A percentile compares a stretch with the other conserved stretches of the same genome.
phyloP scores from a whole-genome alignment of 2,329 filamentous ascomycete genomes.

The Microcyclospora pomicola region DNA sequence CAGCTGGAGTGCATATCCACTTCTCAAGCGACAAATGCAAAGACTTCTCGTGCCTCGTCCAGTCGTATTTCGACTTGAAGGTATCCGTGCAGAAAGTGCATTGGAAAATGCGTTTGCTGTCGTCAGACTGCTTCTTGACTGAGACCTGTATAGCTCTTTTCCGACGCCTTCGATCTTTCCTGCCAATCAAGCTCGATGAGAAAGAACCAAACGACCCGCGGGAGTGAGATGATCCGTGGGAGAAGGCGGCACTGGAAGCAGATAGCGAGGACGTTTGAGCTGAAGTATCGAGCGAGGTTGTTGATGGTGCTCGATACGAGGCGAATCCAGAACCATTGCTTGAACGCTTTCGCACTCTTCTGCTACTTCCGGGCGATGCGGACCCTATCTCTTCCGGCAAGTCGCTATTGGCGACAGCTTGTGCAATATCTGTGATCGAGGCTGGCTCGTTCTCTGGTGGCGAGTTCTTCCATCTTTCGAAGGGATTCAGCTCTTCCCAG shows the following conservation, averaged over 20 bases:
- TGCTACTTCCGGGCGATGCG: constrained; percentile 23
- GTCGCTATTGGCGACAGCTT: constrained; percentile 36
- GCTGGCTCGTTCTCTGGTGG: constrained; percentile 58
- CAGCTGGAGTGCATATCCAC: constrained; percentile 46
- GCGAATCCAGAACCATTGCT: constrained; percentile 37
- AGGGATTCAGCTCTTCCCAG: constrained; percentile 42
- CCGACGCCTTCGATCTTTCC: constrained; percentile 42
- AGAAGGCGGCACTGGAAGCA: constrained; percentile 36
- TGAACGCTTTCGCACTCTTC: constrained; percentile 33
- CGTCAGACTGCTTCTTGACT: constrained; percentile 17
- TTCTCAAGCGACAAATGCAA: constrained; percentile 52
- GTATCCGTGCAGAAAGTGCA: constrained; percentile 46
- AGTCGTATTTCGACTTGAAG: constrained; percentile 45
- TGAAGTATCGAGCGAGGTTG: constrained; percentile 32
- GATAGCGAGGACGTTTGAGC: constrained; percentile 14
- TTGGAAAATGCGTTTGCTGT: constrained; percentile 36
- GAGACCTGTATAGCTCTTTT: constrained; percentile 21
- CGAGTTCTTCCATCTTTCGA: constrained; percentile 56
- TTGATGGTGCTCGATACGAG: constrained; percentile 36
- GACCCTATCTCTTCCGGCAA: constrained; percentile 14
- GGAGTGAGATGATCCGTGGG: constrained; percentile 42
- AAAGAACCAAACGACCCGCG: constrained; percentile 42
- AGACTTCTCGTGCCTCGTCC: constrained; percentile 53
- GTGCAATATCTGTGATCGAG: constrained; percentile 47
- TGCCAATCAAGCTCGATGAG: constrained; percentile 35